Percentiles rank a stretch among this genome's conserved stretches.
Evolutionary conservation across 805 yeast species (phyloP).

Genomic region (Kuraishia cidri): DNA sequence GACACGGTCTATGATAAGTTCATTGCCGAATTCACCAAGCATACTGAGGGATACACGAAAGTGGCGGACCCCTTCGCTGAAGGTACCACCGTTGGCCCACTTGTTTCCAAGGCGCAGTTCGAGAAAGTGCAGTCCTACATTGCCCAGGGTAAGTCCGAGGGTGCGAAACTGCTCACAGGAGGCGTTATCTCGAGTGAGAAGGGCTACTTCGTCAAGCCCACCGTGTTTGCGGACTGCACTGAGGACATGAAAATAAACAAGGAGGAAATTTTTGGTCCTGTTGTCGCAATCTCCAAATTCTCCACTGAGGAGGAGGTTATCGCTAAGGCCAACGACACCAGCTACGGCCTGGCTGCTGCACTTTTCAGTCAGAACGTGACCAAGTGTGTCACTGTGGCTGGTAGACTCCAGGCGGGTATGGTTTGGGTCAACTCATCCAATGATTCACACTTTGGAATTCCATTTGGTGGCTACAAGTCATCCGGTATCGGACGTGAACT

Average conservation of each 20-base stretch:
- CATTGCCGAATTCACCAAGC: conserved; percentile 24
- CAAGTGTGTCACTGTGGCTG: conserved; percentile 58
- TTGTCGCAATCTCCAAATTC: conserved; percentile 62
- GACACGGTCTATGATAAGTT: conserved; percentile 32
- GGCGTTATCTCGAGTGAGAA: conserved; percentile 36
- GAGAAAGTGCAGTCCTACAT: conserved; percentile 61
- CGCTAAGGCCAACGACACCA: conserved; percentile 58
- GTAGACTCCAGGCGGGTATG: conserved; percentile 54
- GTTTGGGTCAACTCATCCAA: conserved; percentile 66
- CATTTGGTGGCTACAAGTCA: conserved; percentile 76
- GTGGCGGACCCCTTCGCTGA: conserved; percentile 66
- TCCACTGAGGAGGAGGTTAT: conserved; percentile 60
- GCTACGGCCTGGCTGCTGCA: conserved; percentile 78
- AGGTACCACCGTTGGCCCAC: conserved; percentile 63
- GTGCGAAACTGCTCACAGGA: conserved; percentile 59
- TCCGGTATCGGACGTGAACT: conserved; percentile 79
- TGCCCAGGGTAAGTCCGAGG: conserved; percentile 57
- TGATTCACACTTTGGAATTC: conserved; percentile 54
- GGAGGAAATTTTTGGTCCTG: conserved; percentile 92
- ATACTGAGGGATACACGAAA: conserved; percentile 32
- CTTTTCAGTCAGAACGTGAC: conserved; percentile 63
- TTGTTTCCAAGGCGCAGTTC: conserved; percentile 58
- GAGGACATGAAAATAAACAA: conserved; percentile 57
- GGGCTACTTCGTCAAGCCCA: conserved; percentile 70
- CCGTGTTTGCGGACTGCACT: conserved; percentile 64